phyloP scores from a whole-genome alignment of 2,329 filamentous ascomycete genomes.

The Colletotrichum cuscutae region DNA sequence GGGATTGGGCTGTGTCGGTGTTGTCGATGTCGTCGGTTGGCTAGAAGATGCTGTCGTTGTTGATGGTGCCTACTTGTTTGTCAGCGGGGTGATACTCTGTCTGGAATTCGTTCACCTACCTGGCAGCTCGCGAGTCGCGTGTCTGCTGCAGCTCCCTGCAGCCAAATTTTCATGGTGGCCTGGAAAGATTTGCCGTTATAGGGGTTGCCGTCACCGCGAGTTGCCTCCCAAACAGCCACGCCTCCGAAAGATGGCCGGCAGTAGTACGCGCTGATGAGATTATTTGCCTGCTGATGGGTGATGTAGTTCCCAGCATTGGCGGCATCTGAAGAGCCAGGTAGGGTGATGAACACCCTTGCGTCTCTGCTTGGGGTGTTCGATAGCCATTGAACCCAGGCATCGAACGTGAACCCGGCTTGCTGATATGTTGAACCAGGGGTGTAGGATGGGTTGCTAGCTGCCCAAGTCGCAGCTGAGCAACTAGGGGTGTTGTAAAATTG shows the following conservation, averaged over 20 bases:
- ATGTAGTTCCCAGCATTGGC: constrained; percentile 40
- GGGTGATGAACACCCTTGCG: constrained; percentile 44
- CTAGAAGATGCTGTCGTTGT: neutral
- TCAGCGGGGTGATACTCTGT: neutral
- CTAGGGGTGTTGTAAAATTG: constrained; percentile 60
- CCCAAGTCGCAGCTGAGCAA: constrained; percentile 46
- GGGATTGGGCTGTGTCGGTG: neutral
- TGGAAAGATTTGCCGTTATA: constrained; percentile 34
- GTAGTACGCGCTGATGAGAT: constrained; percentile 42
- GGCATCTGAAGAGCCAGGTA: constrained; percentile 41
- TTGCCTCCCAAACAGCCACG: constrained; percentile 45
- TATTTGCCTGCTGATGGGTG: constrained; percentile 33
- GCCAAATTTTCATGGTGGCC: constrained; percentile 28
- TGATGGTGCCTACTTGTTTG: neutral
- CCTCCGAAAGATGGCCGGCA: constrained; percentile 41
- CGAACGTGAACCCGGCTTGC: constrained; percentile 43
- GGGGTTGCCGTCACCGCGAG: constrained; percentile 31
- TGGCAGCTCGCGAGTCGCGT: constrained; percentile 2
- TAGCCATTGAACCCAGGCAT: constrained; percentile 42
- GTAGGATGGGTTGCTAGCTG: constrained; percentile 40
- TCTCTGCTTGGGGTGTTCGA: constrained; percentile 38
- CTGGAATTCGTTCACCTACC: neutral
- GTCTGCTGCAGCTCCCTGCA: constrained; percentile 14
- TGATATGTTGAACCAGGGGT: constrained; percentile 35
- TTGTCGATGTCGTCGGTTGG: neutral